Conservation (phyloP, 2,329 filamentous ascomycete species). For the Diaporthe caulivora region DNA sequence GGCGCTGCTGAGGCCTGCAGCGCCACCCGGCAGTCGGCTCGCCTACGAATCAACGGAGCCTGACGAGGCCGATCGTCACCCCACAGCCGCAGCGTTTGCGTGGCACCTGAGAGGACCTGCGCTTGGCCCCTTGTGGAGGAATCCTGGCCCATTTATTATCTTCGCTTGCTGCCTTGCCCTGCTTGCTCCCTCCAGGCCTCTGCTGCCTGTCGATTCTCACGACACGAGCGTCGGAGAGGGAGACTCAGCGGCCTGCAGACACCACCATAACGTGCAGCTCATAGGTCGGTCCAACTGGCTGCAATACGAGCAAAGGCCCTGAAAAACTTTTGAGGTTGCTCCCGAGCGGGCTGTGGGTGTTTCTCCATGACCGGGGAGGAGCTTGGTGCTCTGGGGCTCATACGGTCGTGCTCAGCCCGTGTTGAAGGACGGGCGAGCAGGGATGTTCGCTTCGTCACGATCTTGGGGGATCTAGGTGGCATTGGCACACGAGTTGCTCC, state of each 20-base stretch:
- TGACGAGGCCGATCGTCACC: conserved; percentile 25
- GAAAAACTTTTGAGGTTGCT: neutral
- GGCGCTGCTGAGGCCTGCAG: conserved; percentile 24
- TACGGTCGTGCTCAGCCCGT: conserved; percentile 11
- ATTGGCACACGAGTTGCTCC: conserved; percentile 4
- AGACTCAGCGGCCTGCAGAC: neutral
- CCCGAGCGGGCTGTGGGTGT: neutral
- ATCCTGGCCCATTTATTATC: conserved; percentile 3
- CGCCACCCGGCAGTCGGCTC: conserved; percentile 29
- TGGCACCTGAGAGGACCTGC: conserved; percentile 32
- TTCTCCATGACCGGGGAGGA: neutral
- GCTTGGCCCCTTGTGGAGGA: conserved; percentile 11
- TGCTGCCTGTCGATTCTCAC: conserved; percentile 5
- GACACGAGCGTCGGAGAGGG: neutral
- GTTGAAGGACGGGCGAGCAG: conserved; percentile 4
- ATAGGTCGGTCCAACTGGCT: neutral
- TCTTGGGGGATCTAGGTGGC: neutral
- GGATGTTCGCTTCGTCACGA: conserved; percentile 19
- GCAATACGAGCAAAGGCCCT: neutral
- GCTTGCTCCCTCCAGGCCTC: neutral
- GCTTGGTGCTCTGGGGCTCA: conserved; percentile 11
- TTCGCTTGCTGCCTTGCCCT: neutral
- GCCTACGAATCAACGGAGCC: conserved; percentile 18
- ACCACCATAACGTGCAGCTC: neutral
- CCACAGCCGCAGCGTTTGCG: conserved; percentile 31